Evolutionary conservation across 306 rosid species (phyloP), one percentile per base, ranked within the genome.

Genomic region (Dicorynia guianensis): DNA sequence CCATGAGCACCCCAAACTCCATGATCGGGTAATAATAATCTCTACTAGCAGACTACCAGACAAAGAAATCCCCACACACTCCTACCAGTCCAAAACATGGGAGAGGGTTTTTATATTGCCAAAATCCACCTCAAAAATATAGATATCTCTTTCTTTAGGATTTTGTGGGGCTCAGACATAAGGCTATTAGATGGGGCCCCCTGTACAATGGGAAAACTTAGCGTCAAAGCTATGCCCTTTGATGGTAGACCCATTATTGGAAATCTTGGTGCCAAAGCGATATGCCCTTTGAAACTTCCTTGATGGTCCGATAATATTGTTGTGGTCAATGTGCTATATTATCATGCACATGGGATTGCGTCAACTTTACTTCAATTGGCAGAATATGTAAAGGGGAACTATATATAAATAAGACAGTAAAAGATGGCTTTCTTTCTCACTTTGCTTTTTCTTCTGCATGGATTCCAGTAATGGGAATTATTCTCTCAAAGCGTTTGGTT

Each of bases 121-220:
- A 18, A 63, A 63, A 63, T 63, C 69, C 17, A 63, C 69, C 69
- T 63, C 36, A 63, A 42, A 63, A 63, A 42, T 63, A 42, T 53
- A 15, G 8, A 6, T 0, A 7, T 91, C 89, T 91, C 92, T 89
- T 87, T 91, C 94, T 86, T 77, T 79, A 76, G 85, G 97, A 91
- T 91, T 85, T 91, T 87, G 94, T 89, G 93, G 96, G 93, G 89
- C 75, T 79, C 73, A 76, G 54, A 71, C 69, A 83, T 52, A 80
- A 72, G 77, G 35, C 49, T 77, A 76, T 83, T 65, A 46, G 5
- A 74, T 65, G 87, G 87, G 93, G 2, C 80, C 67, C 85, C 71
- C 56, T 25, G 30, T n/a, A 81, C 80, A 63, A 19, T 71, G 75
- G 73, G 85, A 82, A 91, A 87, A 84, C 97, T 87, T 89, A 77